Evolutionary conservation across 73 alveolate species (phyloP).

Genomic region (Durusdinium trenchii): DNA sequence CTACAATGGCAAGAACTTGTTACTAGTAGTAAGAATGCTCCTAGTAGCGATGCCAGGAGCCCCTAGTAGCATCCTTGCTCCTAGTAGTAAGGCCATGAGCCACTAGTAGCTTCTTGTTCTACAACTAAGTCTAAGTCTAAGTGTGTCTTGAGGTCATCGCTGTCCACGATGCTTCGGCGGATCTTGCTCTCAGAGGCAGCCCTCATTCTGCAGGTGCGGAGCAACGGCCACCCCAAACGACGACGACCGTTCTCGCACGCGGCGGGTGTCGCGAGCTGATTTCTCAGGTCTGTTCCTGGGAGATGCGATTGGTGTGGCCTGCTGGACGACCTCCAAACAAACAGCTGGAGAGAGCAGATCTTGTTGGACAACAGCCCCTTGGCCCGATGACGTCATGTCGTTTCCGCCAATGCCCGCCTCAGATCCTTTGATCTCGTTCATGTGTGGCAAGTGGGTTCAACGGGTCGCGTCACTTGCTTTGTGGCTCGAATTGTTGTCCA

Average conservation of each 20-base stretch:
- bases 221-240: no score
- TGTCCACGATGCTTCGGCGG: slow-evolving; percentile 28
- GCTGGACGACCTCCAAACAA: slow-evolving; percentile 33
- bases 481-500: no score
- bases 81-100: no score
- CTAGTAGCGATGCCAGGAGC: no score
- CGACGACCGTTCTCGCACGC: no score
- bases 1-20: no score
- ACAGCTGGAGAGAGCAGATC: not conserved
- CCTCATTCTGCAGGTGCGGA: slow-evolving; percentile 21
- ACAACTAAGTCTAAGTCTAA: no score
- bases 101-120: no score
- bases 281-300: slow-evolving; percentile 32
- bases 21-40: no score
- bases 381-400: no score
- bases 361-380: slow-evolving; percentile 27
- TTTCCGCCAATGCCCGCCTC: not conserved
- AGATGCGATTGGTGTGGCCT: slow-evolving; percentile 51
- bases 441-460: not conserved
- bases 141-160: not conserved
- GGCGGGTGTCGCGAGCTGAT: not conserved
- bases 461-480: not conserved
- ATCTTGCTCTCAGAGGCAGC: slow-evolving; percentile 55
- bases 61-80: no score
- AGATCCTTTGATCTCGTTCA: not conserved